Conservation (phyloP, 2,329 filamentous ascomycete species). For the Colletotrichum tropicale region DNA sequence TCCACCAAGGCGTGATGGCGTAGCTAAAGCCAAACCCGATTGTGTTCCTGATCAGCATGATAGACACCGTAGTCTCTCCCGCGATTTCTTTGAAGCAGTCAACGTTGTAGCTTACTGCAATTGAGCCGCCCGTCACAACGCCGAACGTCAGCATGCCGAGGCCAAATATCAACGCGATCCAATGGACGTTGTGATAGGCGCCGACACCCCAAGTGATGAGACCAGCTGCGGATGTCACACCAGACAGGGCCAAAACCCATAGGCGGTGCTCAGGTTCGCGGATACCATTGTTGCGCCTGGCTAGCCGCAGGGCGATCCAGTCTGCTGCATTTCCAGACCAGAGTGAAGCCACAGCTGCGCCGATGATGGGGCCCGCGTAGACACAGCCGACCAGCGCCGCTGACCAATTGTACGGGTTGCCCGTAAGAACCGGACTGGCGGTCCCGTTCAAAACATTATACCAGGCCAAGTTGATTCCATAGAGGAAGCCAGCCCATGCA, state of each 20-base stretch:
- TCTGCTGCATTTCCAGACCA: not conserved
- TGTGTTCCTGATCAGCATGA: not conserved
- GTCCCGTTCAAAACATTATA: not conserved
- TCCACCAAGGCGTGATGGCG: not conserved
- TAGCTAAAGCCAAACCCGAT: not conserved
- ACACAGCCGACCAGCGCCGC: not conserved
- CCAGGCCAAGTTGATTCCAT: not conserved
- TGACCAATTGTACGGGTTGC: not conserved
- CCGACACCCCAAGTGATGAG: not conserved
- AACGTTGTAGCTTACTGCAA: not conserved
- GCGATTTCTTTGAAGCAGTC: not conserved
- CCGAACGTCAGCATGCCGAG: not conserved
- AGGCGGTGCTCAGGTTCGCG: not conserved
- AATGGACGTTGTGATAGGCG: not conserved
- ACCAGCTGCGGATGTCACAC: not conserved
- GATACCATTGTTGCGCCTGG: not conserved
- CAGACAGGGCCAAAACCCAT: not conserved
- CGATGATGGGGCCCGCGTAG: not conserved
- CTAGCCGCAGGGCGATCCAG: not conserved
- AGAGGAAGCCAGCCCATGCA: not conserved
- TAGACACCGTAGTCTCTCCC: fast-evolving
- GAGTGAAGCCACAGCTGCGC: not conserved
- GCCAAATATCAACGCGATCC: not conserved
- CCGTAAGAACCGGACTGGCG: not conserved
- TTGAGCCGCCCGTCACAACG: not conserved